These are phyloP conservation scores for Endocalyx cinctus DNA, from an alignment of 2,329 filamentous ascomycete genomes.

Conservation along the genomic window DNA sequence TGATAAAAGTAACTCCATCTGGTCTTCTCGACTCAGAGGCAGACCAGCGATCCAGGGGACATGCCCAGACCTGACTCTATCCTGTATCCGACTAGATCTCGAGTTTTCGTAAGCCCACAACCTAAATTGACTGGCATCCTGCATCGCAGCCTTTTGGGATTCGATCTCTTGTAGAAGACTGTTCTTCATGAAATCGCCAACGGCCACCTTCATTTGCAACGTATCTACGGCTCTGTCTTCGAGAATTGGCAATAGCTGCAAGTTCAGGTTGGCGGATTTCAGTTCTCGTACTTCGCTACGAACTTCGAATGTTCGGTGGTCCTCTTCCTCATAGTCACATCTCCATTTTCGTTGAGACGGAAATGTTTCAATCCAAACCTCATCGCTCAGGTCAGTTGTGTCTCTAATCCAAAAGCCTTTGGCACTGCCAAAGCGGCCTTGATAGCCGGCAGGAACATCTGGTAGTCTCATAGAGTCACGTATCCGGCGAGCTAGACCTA, in stretches of 20 bases:
- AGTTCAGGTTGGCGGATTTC: conserved; percentile 54
- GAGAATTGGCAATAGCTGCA: conserved; percentile 65
- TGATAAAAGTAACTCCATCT: conserved; percentile 50
- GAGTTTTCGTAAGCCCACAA: conserved; percentile 47
- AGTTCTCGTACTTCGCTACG: conserved; percentile 42
- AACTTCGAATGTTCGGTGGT: conserved; percentile 64
- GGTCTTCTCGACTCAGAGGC: conserved; percentile 45
- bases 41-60: conserved; percentile 46
- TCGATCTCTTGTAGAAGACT: conserved; percentile 50
- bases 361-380: conserved; percentile 62
- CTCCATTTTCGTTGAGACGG: conserved; percentile 67
- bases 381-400: conserved; percentile 36
- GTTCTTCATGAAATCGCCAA: conserved; percentile 45
- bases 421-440: conserved; percentile 66
- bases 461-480: conserved; percentile 43
- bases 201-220: conserved; percentile 37
- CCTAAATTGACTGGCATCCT: conserved; percentile 44
- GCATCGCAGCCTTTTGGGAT: conserved; percentile 45
- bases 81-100: conserved; percentile 21
- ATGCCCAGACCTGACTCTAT: conserved; percentile 34
- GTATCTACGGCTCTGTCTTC: conserved; percentile 51
- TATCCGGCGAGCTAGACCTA: conserved; percentile 50
- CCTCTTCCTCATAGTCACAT: conserved; percentile 40
- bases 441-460: conserved; percentile 59
- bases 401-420: conserved; percentile 74